A percentile compares a stretch with the other conserved stretches of the same genome.
Evolutionary conservation across 805 yeast genomes (phyloP).

Genomic region (Maudiozyma turicensis): DNA sequence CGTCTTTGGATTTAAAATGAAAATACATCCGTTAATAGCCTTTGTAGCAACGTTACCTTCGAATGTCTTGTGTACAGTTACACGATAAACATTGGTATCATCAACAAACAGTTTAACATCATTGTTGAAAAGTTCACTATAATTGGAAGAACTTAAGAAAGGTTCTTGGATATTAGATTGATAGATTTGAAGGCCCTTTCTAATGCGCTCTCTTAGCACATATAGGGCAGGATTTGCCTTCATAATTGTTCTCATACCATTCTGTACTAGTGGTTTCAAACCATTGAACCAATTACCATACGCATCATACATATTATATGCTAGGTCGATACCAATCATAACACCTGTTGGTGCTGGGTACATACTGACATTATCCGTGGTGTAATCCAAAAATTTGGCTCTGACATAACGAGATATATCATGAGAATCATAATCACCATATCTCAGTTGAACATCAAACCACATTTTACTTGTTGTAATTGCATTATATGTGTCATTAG

Average conservation of each 20-base stretch:
- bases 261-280: conserved; percentile 76
- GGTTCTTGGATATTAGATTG: conserved; percentile 93
- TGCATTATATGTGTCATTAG: conserved; percentile 54
- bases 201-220: conserved; percentile 84
- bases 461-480: conserved; percentile 63
- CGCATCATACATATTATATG: conserved; percentile 92
- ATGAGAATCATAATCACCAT: conserved; percentile 97
- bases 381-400: conserved; percentile 87
- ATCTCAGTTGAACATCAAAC: conserved; percentile 90
- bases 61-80: conserved; percentile 78
- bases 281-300: conserved; percentile 99
- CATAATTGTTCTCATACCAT: conserved; percentile 89
- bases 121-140: conserved; percentile 77
- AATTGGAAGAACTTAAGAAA: conserved; percentile 77
- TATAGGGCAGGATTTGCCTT: conserved; percentile 88
- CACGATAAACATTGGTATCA: conserved; percentile 90
- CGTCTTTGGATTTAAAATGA: conserved; percentile 79
- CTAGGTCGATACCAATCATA: conserved; percentile 82
- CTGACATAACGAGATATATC: conserved; percentile 90
- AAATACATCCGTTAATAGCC: conserved; percentile 88
- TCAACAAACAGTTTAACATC: conserved; percentile 83
- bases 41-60: conserved; percentile 90
- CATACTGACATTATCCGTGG: conserved; percentile 71
- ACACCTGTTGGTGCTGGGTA: conserved; percentile 93
- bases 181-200: conserved; percentile 88